phyloP scores from a whole-genome alignment of 2,329 filamentous ascomycete genomes.

The Leptodontidium sp. region DNA sequence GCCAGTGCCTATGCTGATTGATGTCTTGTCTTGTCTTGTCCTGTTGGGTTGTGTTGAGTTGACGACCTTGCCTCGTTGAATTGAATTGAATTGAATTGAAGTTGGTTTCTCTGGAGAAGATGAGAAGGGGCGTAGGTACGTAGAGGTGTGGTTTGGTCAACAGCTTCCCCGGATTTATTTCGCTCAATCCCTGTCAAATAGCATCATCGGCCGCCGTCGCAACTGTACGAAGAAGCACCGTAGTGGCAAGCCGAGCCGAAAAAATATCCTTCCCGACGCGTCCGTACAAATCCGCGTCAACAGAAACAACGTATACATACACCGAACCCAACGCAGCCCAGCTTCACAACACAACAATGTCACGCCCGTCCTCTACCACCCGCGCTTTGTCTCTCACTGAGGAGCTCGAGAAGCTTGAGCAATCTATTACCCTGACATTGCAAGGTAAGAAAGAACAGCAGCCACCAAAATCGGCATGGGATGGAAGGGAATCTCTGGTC shows the following conservation, averaged over 20 bases:
- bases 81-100: no score
- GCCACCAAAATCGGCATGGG: neutral
- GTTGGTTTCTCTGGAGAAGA: no score
- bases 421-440: constrained; percentile 93
- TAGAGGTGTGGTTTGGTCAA: no score
- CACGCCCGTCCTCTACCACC: constrained; percentile 50
- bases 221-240: no score
- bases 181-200: neutral
- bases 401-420: constrained; percentile 93
- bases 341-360: constrained; percentile 37
- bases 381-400: constrained; percentile 82
- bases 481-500: neutral
- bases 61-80: no score
- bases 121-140: no score
- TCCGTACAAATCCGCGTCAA: neutral
- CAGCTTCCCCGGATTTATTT: neutral
- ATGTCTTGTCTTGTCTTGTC: no score
- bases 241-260: no score
- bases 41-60: no score
- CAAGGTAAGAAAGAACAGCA: constrained; percentile 70
- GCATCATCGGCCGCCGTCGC: no score
- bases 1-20: neutral
- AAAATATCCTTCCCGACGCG: no score
- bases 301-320: neutral
- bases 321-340: neutral